A percentile compares a stretch with the other conserved stretches of the same genome.
Conservation (phyloP, 2,329 filamentous ascomycete genomes). For the Sporothrix curviconia region DNA sequence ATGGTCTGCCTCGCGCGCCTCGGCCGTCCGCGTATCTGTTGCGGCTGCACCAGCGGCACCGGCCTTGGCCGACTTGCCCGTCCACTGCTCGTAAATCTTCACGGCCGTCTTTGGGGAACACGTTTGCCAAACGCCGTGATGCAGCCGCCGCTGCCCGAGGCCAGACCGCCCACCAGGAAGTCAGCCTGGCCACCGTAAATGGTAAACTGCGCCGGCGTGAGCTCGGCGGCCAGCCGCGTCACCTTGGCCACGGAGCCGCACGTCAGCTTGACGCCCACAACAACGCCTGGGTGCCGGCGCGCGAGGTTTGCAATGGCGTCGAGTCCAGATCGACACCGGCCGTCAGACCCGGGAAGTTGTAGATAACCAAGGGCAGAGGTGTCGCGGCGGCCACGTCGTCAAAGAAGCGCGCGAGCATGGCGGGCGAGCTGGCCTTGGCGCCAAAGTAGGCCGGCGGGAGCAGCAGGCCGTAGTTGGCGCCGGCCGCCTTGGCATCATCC, state of each 20-base stretch:
- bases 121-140: slow-evolving; percentile 58
- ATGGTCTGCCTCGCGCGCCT: slow-evolving; percentile 40
- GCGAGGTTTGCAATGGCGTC: slow-evolving; percentile 50
- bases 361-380: slow-evolving; percentile 54
- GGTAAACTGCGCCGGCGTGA: slow-evolving; percentile 53
- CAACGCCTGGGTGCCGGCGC: slow-evolving; percentile 17
- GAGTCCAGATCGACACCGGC: slow-evolving; percentile 64
- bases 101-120: slow-evolving; percentile 53
- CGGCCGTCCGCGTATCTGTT: slow-evolving; percentile 14
- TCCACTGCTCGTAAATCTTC: slow-evolving; percentile 55
- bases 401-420: slow-evolving; percentile 55
- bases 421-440: slow-evolving; percentile 48
- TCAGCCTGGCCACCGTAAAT: slow-evolving; percentile 68
- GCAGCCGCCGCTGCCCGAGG: slow-evolving; percentile 51
- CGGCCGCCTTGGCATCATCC: slow-evolving; percentile 51
- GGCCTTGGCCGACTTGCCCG: slow-evolving; percentile 2
- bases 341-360: slow-evolving; percentile 64
- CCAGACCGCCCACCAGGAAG: slow-evolving; percentile 56
- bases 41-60: background rate
- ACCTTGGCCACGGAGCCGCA: slow-evolving; percentile 70
- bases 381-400: slow-evolving; percentile 46
- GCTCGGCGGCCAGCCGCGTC: slow-evolving; percentile 47
- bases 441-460: slow-evolving; percentile 60
- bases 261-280: slow-evolving; percentile 38
- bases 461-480: slow-evolving; percentile 55